phyloP scores from a whole-genome alignment of 371 early-diverging fungal species.

The Syncephalastrum monosporum region DNA sequence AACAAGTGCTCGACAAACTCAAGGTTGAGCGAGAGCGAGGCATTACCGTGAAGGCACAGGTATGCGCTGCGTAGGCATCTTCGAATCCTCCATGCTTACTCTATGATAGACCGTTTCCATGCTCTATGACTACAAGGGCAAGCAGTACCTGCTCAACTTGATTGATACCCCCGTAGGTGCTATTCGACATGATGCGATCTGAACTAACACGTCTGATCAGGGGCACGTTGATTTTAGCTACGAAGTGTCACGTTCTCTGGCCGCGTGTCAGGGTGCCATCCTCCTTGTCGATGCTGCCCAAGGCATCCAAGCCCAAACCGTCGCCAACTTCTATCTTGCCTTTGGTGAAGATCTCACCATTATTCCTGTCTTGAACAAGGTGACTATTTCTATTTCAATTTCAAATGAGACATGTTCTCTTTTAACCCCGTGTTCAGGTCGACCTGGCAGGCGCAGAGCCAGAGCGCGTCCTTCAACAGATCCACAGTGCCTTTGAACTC shows the following conservation, averaged over 20 bases:
- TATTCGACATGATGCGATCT: not conserved
- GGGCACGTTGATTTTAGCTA: slow-evolving; percentile 86
- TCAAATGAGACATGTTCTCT: not conserved
- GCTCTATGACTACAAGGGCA: slow-evolving; percentile 76
- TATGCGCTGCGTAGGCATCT: slow-evolving; percentile 13
- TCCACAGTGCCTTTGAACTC: slow-evolving; percentile 88
- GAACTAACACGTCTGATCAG: slow-evolving; percentile 20
- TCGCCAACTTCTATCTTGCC: slow-evolving; percentile 95
- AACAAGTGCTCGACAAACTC: slow-evolving; percentile 93
- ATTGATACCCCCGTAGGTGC: slow-evolving; percentile 83
- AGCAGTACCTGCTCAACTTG: slow-evolving; percentile 79
- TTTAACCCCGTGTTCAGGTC: slow-evolving; percentile 39
- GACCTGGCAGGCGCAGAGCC: slow-evolving; percentile 92
- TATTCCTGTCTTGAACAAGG: slow-evolving; percentile 94
- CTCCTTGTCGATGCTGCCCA: slow-evolving; percentile 90
- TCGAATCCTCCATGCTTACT: slow-evolving; percentile 1
- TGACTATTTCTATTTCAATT: slow-evolving; percentile 8
- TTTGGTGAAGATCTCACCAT: slow-evolving; percentile 85
- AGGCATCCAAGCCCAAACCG: slow-evolving; percentile 94
- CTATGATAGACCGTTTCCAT: slow-evolving; percentile 76
- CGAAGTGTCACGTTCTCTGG: slow-evolving; percentile 90
- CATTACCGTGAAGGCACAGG: slow-evolving; percentile 97
- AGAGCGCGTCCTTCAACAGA: slow-evolving; percentile 71
- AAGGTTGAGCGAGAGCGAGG: slow-evolving; percentile 95
- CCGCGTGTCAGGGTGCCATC: slow-evolving; percentile 89